These are phyloP conservation scores for Simmondsia chinensis DNA, from an alignment of 148 eudicot species.

Conservation along the genomic window DNA sequence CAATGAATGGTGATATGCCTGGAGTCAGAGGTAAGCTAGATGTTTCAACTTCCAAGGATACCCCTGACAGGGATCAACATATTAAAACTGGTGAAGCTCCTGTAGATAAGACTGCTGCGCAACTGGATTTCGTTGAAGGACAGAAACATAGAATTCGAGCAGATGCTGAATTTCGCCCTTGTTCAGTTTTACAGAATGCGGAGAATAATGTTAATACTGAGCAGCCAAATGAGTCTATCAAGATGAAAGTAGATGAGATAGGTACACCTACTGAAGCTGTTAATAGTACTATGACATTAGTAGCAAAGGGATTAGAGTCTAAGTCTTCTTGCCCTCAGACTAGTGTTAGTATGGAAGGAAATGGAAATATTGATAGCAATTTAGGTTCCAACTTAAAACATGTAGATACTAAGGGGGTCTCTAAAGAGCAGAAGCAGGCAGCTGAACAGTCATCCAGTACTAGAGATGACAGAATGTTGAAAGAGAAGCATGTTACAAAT, in stretches of 20 bases:
- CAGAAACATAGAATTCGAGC: constrained; percentile 26
- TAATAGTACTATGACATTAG: constrained; percentile 16
- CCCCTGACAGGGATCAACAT: no score
- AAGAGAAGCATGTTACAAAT: constrained; percentile 24
- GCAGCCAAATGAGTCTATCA: constrained; percentile 31
- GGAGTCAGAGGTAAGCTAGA: constrained; percentile 22
- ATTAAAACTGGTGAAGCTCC: constrained; percentile 24
- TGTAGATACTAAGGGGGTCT: constrained; percentile 31
- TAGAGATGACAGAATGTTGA: constrained; percentile 23
- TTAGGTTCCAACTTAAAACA: constrained; percentile 21
- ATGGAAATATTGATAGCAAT: constrained; percentile 33
- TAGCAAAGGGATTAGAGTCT: constrained; percentile 48
- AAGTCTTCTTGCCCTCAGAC: constrained; percentile 51
- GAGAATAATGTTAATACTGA: constrained; percentile 26
- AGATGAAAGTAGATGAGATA: constrained; percentile 22
- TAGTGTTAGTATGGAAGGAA: constrained; percentile 36
- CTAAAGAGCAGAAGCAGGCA: constrained; percentile 23
- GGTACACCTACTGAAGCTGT: constrained; percentile 19
- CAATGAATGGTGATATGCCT: constrained; percentile 12
- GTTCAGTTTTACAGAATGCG: constrained; percentile 15
- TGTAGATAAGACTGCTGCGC: constrained; percentile 12
- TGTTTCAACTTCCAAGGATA: constrained; percentile 19
- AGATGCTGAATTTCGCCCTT: constrained; percentile 27
- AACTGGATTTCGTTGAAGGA: constrained; percentile 21
- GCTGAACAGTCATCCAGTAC: constrained; percentile 17